Evolutionary conservation across 140 eudicot genomes (phyloP).

Genomic region (Ambrosia hybrid): DNA sequence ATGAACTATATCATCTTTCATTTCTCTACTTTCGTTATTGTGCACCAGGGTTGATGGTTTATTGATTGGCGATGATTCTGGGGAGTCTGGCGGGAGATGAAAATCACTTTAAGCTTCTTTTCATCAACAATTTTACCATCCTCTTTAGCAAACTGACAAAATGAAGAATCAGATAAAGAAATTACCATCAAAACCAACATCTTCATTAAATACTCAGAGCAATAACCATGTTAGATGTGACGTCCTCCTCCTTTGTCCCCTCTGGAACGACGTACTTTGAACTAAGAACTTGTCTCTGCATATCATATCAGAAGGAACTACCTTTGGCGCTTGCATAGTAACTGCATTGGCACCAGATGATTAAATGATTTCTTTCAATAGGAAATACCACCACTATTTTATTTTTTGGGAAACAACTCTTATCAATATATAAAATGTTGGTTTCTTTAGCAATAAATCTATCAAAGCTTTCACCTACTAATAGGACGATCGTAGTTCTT

Average conservation of each 20-base stretch:
- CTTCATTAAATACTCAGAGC: neutral
- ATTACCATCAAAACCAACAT: constrained; percentile 3
- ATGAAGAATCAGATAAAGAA: constrained; percentile 11
- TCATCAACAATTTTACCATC: constrained; percentile 58
- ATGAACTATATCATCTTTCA: constrained; percentile 28
- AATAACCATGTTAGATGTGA: constrained; percentile 61
- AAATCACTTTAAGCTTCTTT: constrained; percentile 63
- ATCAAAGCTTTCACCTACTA: constrained; percentile 20
- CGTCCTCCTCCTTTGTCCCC: constrained; percentile 60
- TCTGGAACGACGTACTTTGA: constrained; percentile 55
- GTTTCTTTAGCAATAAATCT: constrained; percentile 2
- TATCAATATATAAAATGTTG: neutral
- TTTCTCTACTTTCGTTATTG: constrained; percentile 23
- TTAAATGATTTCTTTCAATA: constrained; percentile 8
- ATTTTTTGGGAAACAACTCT: neutral
- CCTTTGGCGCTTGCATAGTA: constrained; percentile 71
- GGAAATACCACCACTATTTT: constrained; percentile 12
- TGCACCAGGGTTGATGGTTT: constrained; percentile 39
- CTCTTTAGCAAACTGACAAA: constrained; percentile 62
- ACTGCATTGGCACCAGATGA: constrained; percentile 42
- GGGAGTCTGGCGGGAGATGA: constrained; percentile 53
- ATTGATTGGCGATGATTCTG: constrained; percentile 51
- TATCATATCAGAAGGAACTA: constrained; percentile 55
- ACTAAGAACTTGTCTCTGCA: constrained; percentile 81
- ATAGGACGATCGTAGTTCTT: neutral